These are phyloP conservation scores for Infundibulicybe gibba DNA, from an alignment of 768 basidiomycete species.

Conservation along the genomic window DNA sequence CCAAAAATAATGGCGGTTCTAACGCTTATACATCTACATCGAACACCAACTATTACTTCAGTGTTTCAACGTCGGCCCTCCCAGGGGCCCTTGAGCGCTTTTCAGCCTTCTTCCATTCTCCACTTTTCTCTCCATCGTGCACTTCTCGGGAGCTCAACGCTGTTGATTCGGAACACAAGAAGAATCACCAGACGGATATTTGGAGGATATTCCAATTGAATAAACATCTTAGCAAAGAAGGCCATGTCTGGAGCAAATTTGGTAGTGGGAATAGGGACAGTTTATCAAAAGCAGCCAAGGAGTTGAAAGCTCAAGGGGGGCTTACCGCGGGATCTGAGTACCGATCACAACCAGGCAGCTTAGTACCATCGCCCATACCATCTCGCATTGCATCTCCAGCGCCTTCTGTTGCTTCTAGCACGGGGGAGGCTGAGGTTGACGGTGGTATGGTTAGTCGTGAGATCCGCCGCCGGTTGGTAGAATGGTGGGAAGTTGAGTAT, in stretches of 20 bases:
- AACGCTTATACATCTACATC: conserved; percentile 93
- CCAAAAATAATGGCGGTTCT: conserved; percentile 79
- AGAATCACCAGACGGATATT: conserved; percentile 86
- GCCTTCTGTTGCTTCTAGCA: conserved; percentile 49
- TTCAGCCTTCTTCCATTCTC: conserved; percentile 89
- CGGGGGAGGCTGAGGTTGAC: conserved; percentile 64
- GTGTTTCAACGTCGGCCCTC: conserved; percentile 60
- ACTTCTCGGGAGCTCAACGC: conserved; percentile 91
- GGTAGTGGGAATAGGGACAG: conserved; percentile 83
- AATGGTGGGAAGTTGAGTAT: conserved; percentile 85
- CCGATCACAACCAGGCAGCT: conserved; percentile 25
- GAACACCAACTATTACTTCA: conserved; percentile 89
- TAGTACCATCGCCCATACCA: conserved; percentile 40
- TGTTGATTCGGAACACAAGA: conserved; percentile 96
- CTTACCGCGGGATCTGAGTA: conserved; percentile 22
- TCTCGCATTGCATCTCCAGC: conserved; percentile 58
- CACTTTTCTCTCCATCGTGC: conserved; percentile 82
- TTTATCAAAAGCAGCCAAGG: conserved; percentile 58
- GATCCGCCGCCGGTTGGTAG: conserved; percentile 70
- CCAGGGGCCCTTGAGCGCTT: conserved; percentile 73
- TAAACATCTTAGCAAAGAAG: conserved; percentile 76
- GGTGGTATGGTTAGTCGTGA: conserved; percentile 79
- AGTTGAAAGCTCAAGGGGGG: conserved; percentile 47
- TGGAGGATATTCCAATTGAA: conserved; percentile 96
- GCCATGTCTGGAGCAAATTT: conserved; percentile 89